Percentiles rank a stretch among this genome's conserved stretches.
phyloP scores from a whole-genome alignment of 2,329 filamentous ascomycete species.

The Fusarium pseudonygamai region DNA sequence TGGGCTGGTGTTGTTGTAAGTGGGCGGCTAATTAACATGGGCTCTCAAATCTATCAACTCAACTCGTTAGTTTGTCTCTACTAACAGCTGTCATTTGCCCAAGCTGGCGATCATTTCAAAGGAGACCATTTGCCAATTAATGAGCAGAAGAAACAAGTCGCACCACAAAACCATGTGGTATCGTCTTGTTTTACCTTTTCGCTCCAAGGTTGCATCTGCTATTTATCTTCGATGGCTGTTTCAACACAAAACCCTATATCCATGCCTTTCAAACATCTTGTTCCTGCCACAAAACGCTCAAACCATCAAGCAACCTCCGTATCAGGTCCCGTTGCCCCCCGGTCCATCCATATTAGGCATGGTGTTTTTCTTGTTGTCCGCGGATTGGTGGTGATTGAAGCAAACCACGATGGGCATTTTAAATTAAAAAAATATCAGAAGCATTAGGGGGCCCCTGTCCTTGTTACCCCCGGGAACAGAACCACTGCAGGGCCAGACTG shows the following conservation, averaged over 20 bases:
- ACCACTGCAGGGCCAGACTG: constrained; percentile 1
- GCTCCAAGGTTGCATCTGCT: neutral
- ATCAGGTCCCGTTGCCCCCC: constrained; percentile 9
- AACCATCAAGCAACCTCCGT: neutral
- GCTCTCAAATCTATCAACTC: constrained; percentile 4
- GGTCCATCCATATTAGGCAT: constrained; percentile 25
- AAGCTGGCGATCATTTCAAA: constrained; percentile 13
- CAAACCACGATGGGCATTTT: constrained; percentile 24
- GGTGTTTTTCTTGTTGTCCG: constrained; percentile 1
- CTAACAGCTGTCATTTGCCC: constrained; percentile 23
- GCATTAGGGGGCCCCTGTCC: constrained; percentile 21
- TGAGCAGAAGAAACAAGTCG: neutral
- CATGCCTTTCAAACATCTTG: constrained; percentile 2
- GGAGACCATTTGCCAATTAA: neutral
- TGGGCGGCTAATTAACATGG: constrained; percentile 22
- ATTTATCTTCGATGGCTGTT: constrained; percentile 1
- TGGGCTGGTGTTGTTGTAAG: neutral
- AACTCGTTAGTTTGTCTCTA: constrained; percentile 2
- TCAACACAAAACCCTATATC: constrained; percentile 12
- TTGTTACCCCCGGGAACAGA: neutral
- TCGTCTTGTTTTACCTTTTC: neutral
- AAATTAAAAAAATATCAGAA: constrained; percentile 34
- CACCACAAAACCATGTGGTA: neutral
- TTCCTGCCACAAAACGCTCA: constrained; percentile 9
- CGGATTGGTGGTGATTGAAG: constrained; percentile 29